A percentile compares a stretch with the other conserved stretches of the same genome.
phyloP scores from a whole-genome alignment of 2,329 filamentous ascomycete species.

The Dothiorella sarmentorum region DNA sequence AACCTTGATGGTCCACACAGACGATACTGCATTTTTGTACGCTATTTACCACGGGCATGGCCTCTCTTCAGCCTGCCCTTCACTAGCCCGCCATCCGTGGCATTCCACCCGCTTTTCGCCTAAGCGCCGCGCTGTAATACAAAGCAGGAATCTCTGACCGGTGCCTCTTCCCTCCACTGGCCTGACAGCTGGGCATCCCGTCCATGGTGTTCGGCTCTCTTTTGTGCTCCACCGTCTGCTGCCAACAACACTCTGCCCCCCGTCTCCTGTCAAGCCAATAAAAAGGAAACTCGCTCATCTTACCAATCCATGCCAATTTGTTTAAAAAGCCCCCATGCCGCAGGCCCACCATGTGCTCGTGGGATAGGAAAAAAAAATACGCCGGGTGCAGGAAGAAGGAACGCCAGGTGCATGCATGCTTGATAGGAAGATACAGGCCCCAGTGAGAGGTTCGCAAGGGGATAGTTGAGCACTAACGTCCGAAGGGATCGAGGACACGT shows the following conservation, averaged over 20 bases:
- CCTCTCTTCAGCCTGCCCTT: neutral
- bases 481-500: conserved; percentile 7
- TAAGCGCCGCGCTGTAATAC: conserved; percentile 17
- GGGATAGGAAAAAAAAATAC: neutral
- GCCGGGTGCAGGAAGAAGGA: neutral
- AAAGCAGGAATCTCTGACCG: conserved; percentile 13
- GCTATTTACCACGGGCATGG: neutral
- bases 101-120: conserved; percentile 11
- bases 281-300: neutral
- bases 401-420: conserved; percentile 18
- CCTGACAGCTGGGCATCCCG: neutral
- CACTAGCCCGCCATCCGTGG: neutral
- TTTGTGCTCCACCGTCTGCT: neutral
- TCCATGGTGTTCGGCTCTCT: conserved; percentile 1
- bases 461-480: neutral
- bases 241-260: neutral
- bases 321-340: neutral
- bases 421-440: too few species aligned
- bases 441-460: too few species aligned
- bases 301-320: conserved; percentile 16
- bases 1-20: conserved; percentile 3
- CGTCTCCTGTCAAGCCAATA: neutral
- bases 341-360: neutral
- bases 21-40: conserved; percentile 9
- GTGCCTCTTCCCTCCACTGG: neutral